A percentile compares a stretch with the other conserved stretches of the same genome.
These are phyloP conservation scores for Scenedesmus sp. DNA, from an alignment of 163 green algal species.

Conservation along the genomic window DNA sequence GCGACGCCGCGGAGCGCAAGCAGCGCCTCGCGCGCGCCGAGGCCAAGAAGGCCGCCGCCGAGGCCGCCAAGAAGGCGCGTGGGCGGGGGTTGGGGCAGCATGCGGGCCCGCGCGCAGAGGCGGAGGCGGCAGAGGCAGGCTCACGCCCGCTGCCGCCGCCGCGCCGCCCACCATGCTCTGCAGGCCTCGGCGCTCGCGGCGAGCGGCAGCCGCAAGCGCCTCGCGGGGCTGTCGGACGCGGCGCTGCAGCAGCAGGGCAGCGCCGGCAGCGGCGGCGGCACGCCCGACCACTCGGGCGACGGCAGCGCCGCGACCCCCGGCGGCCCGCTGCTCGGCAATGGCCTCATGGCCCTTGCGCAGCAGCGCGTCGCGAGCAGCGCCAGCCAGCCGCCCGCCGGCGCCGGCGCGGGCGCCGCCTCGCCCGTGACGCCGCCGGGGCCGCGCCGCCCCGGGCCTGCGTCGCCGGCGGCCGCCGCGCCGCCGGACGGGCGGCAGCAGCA, in stretches of 20 bases:
- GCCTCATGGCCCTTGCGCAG: conserved; percentile 14
- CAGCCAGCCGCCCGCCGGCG: not conserved
- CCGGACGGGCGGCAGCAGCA: not conserved
- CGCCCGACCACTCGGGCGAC: not conserved
- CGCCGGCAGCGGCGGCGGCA: not conserved
- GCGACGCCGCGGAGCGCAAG: conserved; percentile 37
- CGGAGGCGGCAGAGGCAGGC: too few species aligned
- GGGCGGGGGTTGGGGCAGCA: not conserved
- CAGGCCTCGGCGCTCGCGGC: conserved; percentile 1
- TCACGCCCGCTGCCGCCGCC: too few species aligned
- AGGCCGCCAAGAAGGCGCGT: conserved; percentile 9
- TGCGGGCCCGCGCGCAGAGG: not conserved
- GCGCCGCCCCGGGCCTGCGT: not conserved
- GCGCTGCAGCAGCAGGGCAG: conserved; percentile 28
- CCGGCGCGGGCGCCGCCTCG: too few species aligned
- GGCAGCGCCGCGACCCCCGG: not conserved
- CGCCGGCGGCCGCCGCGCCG: conserved; percentile 2
- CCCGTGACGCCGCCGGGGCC: not conserved
- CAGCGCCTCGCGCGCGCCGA: conserved; percentile 16
- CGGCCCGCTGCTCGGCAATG: conserved; percentile 9
- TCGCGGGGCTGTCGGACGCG: not conserved
- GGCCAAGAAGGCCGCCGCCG: conserved; percentile 27
- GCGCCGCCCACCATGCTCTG: not conserved
- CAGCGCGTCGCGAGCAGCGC: conserved; percentile 16
- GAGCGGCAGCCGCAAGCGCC: conserved; percentile 12